Conservation (phyloP, 1,284 basidiomycete genomes). For the Pseudozyma pruni region DNA sequence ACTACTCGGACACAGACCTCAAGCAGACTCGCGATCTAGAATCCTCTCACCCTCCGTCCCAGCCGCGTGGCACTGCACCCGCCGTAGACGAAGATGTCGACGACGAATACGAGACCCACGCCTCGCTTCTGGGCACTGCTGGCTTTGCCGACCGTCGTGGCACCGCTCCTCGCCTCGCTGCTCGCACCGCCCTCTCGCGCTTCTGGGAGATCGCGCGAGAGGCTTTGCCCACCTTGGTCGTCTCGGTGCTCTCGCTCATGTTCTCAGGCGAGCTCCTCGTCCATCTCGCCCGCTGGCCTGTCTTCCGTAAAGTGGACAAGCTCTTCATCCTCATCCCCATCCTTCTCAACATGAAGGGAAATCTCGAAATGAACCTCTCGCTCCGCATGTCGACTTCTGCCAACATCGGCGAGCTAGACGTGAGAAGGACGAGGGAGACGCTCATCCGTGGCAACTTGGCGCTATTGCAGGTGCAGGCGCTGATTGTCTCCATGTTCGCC, state of each 20-base stretch:
- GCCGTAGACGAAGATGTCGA: conserved; percentile 14
- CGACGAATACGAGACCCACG: conserved; percentile 39
- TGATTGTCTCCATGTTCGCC: conserved; percentile 87
- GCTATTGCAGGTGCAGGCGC: conserved; percentile 90
- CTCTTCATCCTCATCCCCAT: conserved; percentile 96
- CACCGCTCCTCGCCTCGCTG: conserved; percentile 32
- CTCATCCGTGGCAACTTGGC: conserved; percentile 86
- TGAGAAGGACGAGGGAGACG: conserved; percentile 74
- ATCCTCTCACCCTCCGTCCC: conserved; percentile 5
- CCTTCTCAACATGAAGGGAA: conserved; percentile 93
- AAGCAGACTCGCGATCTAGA: conserved; percentile 20
- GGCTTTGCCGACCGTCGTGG: conserved; percentile 48
- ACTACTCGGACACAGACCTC: conserved; percentile 17
- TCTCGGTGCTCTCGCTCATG: conserved; percentile 72
- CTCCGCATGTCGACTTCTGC: conserved; percentile 71
- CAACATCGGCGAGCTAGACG: conserved; percentile 87
- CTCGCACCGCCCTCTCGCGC: conserved; percentile 32
- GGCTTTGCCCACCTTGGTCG: conserved; percentile 70
- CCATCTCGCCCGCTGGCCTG: conserved; percentile 84
- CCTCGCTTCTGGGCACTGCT: conserved; percentile 34
- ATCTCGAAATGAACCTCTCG: conserved; percentile 87
- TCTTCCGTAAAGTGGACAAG: conserved; percentile 87
- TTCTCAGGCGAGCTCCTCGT: conserved; percentile 90
- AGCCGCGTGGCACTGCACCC: conserved; percentile 3
- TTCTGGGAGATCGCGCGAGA: conserved; percentile 60